Conservation (phyloP, 345 rosid genomes). For the Toxicodendron radicans region DNA sequence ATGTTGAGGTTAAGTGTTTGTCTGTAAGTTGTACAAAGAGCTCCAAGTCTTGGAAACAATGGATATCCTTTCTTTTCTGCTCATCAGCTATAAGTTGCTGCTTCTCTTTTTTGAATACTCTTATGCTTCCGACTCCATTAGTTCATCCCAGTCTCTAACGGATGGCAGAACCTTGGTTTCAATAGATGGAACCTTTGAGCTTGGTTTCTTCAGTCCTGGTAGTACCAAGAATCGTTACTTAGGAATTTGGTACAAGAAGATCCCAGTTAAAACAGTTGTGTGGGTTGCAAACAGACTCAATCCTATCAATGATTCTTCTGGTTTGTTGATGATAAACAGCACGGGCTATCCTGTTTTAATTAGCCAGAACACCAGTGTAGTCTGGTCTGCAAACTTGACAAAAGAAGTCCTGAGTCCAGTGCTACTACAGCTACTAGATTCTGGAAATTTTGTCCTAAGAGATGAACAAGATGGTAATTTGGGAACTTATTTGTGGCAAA, state of each 20-base stretch:
- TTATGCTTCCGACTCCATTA: slow-evolving; percentile 20
- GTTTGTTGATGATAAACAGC: slow-evolving; percentile 27
- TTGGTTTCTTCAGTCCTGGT: slow-evolving; percentile 42
- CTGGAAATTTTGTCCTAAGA: slow-evolving; percentile 52
- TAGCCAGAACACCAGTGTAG: slow-evolving; percentile 4
- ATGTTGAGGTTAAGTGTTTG: neutral
- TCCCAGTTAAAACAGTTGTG: slow-evolving; percentile 37
- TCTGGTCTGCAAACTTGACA: slow-evolving; percentile 35
- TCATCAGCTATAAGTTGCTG: neutral
- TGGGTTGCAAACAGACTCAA: slow-evolving; percentile 53
- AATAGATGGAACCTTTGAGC: slow-evolving; percentile 21
- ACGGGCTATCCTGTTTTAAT: slow-evolving; percentile 22
- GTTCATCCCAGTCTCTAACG: slow-evolving; percentile 17
- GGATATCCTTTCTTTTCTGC: neutral
- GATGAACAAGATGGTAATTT: slow-evolving; percentile 12
- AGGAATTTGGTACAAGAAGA: slow-evolving; percentile 58
- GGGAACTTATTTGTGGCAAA: slow-evolving; percentile 37
- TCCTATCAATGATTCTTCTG: slow-evolving; percentile 43
- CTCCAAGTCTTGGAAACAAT: slow-evolving; percentile 4
- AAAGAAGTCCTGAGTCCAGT: slow-evolving; percentile 21
- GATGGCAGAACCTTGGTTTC: slow-evolving; percentile 33
- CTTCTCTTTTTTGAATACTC: slow-evolving; percentile 9
- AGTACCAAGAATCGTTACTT: slow-evolving; percentile 38
- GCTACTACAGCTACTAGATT: slow-evolving; percentile 35
- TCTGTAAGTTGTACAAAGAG: neutral